Evolutionary conservation across 768 basidiomycete genomes (phyloP), one percentile per base, ranked within the genome.

Genomic region (Trametes punicea): DNA sequence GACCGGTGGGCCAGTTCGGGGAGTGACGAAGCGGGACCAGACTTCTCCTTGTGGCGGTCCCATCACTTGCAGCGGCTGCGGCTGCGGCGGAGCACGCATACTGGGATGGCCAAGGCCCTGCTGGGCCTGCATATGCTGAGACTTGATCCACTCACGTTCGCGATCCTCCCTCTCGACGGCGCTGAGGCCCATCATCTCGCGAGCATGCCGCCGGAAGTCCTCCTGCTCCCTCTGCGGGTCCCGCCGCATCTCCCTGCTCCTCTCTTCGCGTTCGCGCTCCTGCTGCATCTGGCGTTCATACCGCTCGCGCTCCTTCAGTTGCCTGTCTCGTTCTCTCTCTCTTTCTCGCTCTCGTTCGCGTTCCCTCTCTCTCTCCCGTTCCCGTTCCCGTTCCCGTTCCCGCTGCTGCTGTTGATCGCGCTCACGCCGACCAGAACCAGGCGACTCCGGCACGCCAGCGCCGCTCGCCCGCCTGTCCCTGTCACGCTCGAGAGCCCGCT

Each of bases 331-430:
- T n/a, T 54, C n/a, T 74, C 66, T 40, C 67, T 64, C 55, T 71
- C 64, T 58, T 64, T 62, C 13, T 48, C 60, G 15, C 46, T 70
- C 67, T 21, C 64, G 55, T 18, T 64, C 61, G n/a, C 34, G 7
- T 15, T 36, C 34, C 34, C 34, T 10, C 39, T 71, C 74, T 13
- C 64, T 63, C 18, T 74, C 71, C 33, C 73, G 56, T 38, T 71
- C 73, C 11, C 71, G 65, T 13, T 75, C 73, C 23, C 68, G 67
- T 21, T 62, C 64, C 6, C 65, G 67, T 38, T 56, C 61, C 7
- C 49, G 44, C 33, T 42, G 54, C 31, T 60, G 46, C n/a, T 59
- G 51, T 4, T 59, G 48, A 27, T 62, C 58, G 52, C 59, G 55
- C 49, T 62, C 63, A 36, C 61, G 56, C 30, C 54, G 47, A 52